These are phyloP conservation scores for Calophaca sinica DNA, from an alignment of 306 rosid genomes.

Conservation along the genomic window DNA sequence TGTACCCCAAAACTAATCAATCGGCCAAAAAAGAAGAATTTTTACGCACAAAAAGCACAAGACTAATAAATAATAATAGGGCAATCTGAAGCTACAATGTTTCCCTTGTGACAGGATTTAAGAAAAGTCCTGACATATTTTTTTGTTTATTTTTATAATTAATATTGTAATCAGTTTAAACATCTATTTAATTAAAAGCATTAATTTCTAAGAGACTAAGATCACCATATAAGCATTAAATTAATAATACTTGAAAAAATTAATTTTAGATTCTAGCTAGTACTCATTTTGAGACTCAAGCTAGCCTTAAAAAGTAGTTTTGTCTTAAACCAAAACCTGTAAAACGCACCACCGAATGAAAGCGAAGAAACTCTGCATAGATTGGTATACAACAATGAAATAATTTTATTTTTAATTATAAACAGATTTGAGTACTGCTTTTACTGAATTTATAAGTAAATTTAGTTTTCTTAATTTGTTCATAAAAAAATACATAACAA, in stretches of 20 bases:
- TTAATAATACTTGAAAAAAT: conserved; percentile 8
- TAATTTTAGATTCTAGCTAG: conserved; percentile 23
- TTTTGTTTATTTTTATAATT: neutral
- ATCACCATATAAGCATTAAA: neutral
- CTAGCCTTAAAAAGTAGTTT: conserved; percentile 3
- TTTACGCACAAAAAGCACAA: neutral
- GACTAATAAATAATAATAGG: neutral
- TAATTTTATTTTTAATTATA: too few species aligned
- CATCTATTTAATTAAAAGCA: neutral
- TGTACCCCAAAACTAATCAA: conserved; percentile 38
- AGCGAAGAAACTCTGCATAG: neutral
- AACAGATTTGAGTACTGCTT: neutral
- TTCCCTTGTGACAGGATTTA: neutral
- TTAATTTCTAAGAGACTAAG: neutral
- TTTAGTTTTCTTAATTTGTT: neutral
- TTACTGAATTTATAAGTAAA: neutral
- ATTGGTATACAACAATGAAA: neutral
- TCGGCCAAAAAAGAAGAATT: conserved; percentile 2
- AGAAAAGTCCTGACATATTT: too few species aligned
- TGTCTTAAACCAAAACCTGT: neutral
- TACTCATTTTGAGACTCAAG: conserved; percentile 28
- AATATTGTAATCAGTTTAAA: neutral
- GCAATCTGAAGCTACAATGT: neutral
- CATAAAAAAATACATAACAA: neutral
- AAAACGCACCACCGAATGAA: neutral